Percentiles rank a stretch among this genome's conserved stretches.
Evolutionary conservation across 1,284 basidiomycete species (phyloP).

Genomic region (Phenoliferia sp.): DNA sequence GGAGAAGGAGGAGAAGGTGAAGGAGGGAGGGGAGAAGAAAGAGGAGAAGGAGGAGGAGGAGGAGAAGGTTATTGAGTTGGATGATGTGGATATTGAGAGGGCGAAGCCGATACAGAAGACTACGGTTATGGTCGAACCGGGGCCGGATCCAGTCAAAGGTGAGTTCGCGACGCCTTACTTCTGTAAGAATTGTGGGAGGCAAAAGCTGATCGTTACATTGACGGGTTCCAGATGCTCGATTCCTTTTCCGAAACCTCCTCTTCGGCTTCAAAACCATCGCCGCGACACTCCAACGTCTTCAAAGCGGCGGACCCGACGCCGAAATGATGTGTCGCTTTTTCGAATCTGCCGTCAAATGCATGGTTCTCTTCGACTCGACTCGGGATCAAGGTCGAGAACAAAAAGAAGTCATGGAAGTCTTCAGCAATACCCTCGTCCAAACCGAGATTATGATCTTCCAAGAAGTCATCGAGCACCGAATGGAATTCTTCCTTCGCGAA

Average conservation of each 20-base stretch:
- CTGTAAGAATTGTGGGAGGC: not conserved
- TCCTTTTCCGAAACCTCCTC: slow-evolving; percentile 81
- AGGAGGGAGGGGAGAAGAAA: slow-evolving; percentile 1
- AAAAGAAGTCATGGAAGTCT: slow-evolving; percentile 81
- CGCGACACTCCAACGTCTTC: slow-evolving; percentile 57
- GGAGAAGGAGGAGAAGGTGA: slow-evolving; percentile 33
- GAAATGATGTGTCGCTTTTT: slow-evolving; percentile 82
- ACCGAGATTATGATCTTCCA: slow-evolving; percentile 87
- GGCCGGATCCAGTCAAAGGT: slow-evolving; percentile 44
- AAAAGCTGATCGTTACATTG: not conserved
- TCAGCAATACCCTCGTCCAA: slow-evolving; percentile 71
- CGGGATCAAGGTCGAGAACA: slow-evolving; percentile 67
- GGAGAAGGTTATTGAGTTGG: slow-evolving; percentile 13
- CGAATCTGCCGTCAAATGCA: slow-evolving; percentile 74
- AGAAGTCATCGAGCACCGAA: slow-evolving; percentile 79
- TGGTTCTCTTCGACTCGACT: slow-evolving; percentile 72
- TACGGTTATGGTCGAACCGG: slow-evolving; percentile 43
- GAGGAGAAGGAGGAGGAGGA: slow-evolving; percentile 5
- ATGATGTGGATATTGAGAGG: slow-evolving; percentile 43
- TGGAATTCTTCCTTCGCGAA: slow-evolving; percentile 79
- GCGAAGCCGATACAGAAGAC: slow-evolving; percentile 45
- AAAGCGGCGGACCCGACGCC: slow-evolving; percentile 72
- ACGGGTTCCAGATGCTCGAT: slow-evolving; percentile 80
- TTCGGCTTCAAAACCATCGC: slow-evolving; percentile 79
- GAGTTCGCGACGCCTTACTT: slow-evolving; percentile 3